Conservation (phyloP, 768 basidiomycete species). For the Phylloporus scabripes region DNA sequence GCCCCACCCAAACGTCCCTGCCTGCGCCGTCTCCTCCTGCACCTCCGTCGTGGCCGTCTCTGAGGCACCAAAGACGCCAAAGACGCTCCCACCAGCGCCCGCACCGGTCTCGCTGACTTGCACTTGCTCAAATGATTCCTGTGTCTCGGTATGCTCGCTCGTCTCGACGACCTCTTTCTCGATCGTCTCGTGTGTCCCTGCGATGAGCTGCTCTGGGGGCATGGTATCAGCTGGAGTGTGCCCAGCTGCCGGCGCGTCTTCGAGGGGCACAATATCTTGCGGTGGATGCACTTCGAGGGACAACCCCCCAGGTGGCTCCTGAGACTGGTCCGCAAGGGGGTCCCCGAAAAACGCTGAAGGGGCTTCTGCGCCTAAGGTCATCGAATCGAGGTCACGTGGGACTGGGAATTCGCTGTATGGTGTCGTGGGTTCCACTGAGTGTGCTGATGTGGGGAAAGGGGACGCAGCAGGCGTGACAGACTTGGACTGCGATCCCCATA, state of each 20-base stretch:
- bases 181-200: constrained; percentile 7
- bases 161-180: constrained; percentile 3
- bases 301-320: constrained; percentile 4
- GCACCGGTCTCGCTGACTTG: not conserved
- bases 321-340: not conserved
- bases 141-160: constrained; percentile 8
- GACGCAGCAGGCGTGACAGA: constrained; percentile 26
- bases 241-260: constrained; percentile 4
- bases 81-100: not conserved
- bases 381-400: constrained; percentile 6
- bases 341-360: constrained; percentile 1
- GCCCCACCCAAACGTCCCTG: not conserved
- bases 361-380: constrained; percentile 5
- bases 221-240: constrained; percentile 28
- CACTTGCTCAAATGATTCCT: constrained; percentile 4
- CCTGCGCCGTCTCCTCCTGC: not conserved
- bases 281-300: constrained; percentile 12
- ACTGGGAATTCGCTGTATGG: constrained; percentile 15
- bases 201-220: constrained; percentile 19
- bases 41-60: not conserved
- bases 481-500: constrained; percentile 42
- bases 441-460: constrained; percentile 19
- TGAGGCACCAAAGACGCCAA: not conserved
- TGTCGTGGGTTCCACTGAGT: constrained; percentile 21
- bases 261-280: not conserved